These are phyloP conservation scores for Lactarius quietus DNA, from an alignment of 768 basidiomycete species.

Conservation along the genomic window DNA sequence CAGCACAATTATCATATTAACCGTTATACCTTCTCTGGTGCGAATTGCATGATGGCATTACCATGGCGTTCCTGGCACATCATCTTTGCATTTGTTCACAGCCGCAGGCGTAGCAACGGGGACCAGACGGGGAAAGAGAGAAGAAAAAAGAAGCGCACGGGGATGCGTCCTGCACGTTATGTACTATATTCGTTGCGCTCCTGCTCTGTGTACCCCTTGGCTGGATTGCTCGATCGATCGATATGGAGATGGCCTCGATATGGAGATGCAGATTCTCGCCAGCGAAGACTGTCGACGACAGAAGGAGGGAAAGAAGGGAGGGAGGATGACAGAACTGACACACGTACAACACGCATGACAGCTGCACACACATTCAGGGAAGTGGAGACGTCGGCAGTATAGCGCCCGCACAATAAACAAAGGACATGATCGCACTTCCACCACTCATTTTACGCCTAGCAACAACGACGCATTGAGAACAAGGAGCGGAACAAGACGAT, in stretches of 20 bases:
- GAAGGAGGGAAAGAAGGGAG: not conserved
- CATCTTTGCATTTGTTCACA: not conserved
- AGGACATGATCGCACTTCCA: not conserved
- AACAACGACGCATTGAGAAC: slow-evolving; percentile 1
- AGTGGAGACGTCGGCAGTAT: slow-evolving; percentile 12
- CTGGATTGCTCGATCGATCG: slow-evolving; percentile 13
- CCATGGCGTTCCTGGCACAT: not conserved
- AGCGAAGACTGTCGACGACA: not conserved
- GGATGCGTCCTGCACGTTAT: not conserved
- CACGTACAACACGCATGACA: slow-evolving; percentile 8
- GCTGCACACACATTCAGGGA: slow-evolving; percentile 13
- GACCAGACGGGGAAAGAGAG: not conserved
- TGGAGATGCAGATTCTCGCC: slow-evolving; percentile 16
- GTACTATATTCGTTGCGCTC: not conserved
- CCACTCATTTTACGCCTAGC: slow-evolving; percentile 10
- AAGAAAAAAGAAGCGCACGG: slow-evolving; percentile 7
- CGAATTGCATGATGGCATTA: slow-evolving; percentile 1
- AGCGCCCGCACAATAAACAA: slow-evolving; percentile 10
- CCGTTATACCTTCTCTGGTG: not conserved
- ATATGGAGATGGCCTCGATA: slow-evolving; percentile 16
- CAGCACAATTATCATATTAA: slow-evolving; percentile 1
- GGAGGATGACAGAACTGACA: slow-evolving; percentile 1
- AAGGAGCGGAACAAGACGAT: slow-evolving; percentile 4
- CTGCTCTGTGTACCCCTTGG: not conserved
- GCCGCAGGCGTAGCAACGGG: slow-evolving; percentile 15